Percentiles rank a stretch among this genome's conserved stretches.
These are phyloP conservation scores for Spirogloea muscicola DNA, from an alignment of 139 green algal species.

Conservation along the genomic window DNA sequence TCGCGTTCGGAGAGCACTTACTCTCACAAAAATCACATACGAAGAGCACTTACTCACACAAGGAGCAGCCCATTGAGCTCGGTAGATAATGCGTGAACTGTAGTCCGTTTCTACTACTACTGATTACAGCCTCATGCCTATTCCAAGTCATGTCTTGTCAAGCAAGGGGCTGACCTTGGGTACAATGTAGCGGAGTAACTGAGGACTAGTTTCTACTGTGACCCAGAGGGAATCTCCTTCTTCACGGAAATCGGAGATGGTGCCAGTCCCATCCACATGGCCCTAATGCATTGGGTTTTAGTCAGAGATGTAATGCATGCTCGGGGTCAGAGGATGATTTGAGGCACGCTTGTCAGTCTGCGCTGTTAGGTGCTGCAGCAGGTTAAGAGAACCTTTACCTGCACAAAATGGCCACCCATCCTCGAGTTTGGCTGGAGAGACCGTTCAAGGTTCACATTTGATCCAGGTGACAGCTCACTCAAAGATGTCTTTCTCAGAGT, in stretches of 20 bases:
- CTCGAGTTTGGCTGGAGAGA: constrained; percentile 28
- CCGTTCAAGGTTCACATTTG: constrained; percentile 49
- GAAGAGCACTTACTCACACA: too few species aligned
- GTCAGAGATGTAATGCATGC: neutral
- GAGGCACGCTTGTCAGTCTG: neutral
- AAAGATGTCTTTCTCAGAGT: constrained; percentile 43
- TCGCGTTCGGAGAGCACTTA: too few species aligned
- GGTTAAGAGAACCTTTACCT: constrained; percentile 17
- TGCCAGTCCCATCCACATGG: constrained; percentile 45
- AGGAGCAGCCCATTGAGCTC: too few species aligned
- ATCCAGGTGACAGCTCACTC: constrained; percentile 23
- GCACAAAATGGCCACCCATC: constrained; percentile 49
- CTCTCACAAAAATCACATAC: too few species aligned
- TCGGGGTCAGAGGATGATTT: neutral
- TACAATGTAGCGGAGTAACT: constrained; percentile 44
- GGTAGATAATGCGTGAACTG: too few species aligned
- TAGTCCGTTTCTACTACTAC: too few species aligned
- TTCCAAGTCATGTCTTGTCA: neutral
- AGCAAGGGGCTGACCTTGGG: constrained; percentile 44
- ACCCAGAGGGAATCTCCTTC: constrained; percentile 49
- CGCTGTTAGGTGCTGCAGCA: neutral
- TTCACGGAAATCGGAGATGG: constrained; percentile 21
- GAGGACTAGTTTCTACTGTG: constrained; percentile 17
- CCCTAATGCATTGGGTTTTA: constrained; percentile 24
- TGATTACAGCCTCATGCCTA: too few species aligned